A percentile compares a stretch with the other conserved stretches of the same genome.
These are phyloP conservation scores for Cadophora malorum DNA, from an alignment of 2,329 filamentous ascomycete species.

Conservation along the genomic window DNA sequence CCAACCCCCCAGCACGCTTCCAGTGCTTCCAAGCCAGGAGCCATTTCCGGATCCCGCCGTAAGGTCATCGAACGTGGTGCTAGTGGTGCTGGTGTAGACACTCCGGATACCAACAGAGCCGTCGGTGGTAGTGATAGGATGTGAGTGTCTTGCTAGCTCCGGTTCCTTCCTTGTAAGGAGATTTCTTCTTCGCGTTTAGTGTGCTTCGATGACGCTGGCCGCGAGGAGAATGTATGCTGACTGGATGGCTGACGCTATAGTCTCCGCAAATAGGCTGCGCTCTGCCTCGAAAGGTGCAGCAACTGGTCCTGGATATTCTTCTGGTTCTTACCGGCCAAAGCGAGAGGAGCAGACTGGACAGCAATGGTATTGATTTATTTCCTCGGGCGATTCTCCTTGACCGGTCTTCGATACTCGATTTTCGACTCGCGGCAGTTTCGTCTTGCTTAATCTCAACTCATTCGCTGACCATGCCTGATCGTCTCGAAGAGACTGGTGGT, in stretches of 20 bases:
- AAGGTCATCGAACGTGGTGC: slow-evolving; percentile 78
- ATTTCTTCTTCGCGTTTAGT: slow-evolving; percentile 86
- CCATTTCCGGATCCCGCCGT: slow-evolving; percentile 77
- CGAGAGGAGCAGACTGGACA: slow-evolving; percentile 53
- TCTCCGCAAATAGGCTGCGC: slow-evolving; percentile 85
- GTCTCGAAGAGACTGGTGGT: slow-evolving; percentile 38
- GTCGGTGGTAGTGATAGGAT: slow-evolving; percentile 88
- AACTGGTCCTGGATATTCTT: slow-evolving; percentile 51
- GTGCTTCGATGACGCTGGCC: slow-evolving; percentile 76
- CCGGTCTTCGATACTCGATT: slow-evolving; percentile 38
- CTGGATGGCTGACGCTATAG: slow-evolving; percentile 82
- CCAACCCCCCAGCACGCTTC: slow-evolving; percentile 57
- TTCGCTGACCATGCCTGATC: slow-evolving; percentile 39
- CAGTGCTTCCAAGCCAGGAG: slow-evolving; percentile 72
- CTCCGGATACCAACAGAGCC: slow-evolving; percentile 75
- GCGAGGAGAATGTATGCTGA: slow-evolving; percentile 73
- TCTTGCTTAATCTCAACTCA: slow-evolving; percentile 40
- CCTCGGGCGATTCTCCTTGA: slow-evolving; percentile 40
- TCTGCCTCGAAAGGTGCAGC: slow-evolving; percentile 77
- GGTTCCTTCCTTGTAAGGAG: slow-evolving; percentile 77
- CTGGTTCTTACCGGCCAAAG: slow-evolving; percentile 58
- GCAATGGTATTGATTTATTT: slow-evolving; percentile 46
- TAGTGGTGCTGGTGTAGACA: slow-evolving; percentile 63
- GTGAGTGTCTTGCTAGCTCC: slow-evolving; percentile 76
- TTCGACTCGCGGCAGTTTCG: slow-evolving; percentile 40